Evolutionary conservation across 768 basidiomycete species (phyloP), one percentile per base, ranked within the genome.

Genomic region (Mycena sanguinolenta): DNA sequence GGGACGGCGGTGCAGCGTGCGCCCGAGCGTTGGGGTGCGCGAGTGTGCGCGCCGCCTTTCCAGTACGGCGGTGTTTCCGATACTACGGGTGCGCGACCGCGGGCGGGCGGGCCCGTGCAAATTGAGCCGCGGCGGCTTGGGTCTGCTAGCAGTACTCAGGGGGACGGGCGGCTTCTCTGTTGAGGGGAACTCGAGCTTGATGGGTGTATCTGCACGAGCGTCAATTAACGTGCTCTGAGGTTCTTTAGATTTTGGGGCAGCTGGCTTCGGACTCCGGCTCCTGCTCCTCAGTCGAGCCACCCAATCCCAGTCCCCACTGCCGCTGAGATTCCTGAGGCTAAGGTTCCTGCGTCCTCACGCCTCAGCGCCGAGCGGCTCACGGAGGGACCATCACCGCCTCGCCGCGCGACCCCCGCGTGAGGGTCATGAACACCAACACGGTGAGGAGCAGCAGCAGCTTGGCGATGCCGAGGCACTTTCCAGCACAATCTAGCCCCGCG

Each of bases 391-490:
- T 34, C 32, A 34, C 32, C 32, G 32, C 6, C 10, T 34, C 32
- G 32, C 32, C n/a, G n/a, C n/a, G n/a, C n/a, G n/a, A n/a, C n/a
- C n/a, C n/a, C n/a, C n/a, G n/a, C n/a, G n/a, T n/a, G n/a, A n/a
- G n/a, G n/a, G n/a, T n/a, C n/a, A n/a, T n/a, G n/a, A n/a, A n/a
- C n/a, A n/a, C n/a, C n/a, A n/a, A n/a, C n/a, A n/a, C n/a, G 0
- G 92, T 89, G 4, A 98, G 84, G 7, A 97, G 85, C 8, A 97
- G 85, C n/a, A n/a, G n/a, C 0, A n/a, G n/a, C n/a, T n/a, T n/a
- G n/a, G n/a, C n/a, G n/a, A n/a, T n/a, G n/a, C n/a, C n/a, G n/a
- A n/a, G n/a, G n/a, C n/a, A n/a, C n/a, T n/a, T n/a, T n/a, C n/a
- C n/a, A n/a, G n/a, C n/a, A n/a, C n/a, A n/a, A n/a, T n/a, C n/a